phyloP scores from a whole-genome alignment of 2,329 filamentous ascomycete species.

The Claviceps monticola region DNA sequence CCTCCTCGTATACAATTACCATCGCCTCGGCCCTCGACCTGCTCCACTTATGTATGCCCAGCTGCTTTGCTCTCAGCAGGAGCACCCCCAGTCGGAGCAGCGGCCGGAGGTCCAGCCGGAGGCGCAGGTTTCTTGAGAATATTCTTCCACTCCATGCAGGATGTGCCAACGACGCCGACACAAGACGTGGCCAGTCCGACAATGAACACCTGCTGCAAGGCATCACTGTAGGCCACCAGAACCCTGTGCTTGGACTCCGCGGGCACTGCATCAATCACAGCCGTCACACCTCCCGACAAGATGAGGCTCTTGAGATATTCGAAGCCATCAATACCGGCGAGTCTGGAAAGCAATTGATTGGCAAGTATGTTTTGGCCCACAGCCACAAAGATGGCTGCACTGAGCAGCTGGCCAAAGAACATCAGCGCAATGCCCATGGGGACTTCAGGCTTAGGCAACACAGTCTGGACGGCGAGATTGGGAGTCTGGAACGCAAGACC shows the following conservation, averaged over 20 bases:
- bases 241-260: background rate
- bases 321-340: background rate
- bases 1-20: background rate
- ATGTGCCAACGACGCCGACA: background rate
- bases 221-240: background rate
- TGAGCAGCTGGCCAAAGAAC: background rate
- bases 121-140: slow-evolving; percentile 1
- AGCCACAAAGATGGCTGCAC: slow-evolving; percentile 11
- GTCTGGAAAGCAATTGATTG: background rate
- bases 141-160: background rate
- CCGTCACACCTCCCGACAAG: background rate
- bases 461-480: slow-evolving; percentile 41
- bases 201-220: background rate
- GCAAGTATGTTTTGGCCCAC: slow-evolving; percentile 1
- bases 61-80: background rate
- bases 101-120: background rate
- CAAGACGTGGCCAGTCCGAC: background rate
- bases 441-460: slow-evolving; percentile 36
- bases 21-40: background rate
- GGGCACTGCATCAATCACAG: background rate
- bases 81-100: background rate
- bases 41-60: background rate
- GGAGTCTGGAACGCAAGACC: slow-evolving; percentile 46
- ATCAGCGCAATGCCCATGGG: slow-evolving; percentile 30
- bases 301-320: background rate